A percentile compares a stretch with the other conserved stretches of the same genome.
Evolutionary conservation across 2,329 filamentous ascomycete species (phyloP).

Genomic region (Hymenoscyphus albidus): DNA sequence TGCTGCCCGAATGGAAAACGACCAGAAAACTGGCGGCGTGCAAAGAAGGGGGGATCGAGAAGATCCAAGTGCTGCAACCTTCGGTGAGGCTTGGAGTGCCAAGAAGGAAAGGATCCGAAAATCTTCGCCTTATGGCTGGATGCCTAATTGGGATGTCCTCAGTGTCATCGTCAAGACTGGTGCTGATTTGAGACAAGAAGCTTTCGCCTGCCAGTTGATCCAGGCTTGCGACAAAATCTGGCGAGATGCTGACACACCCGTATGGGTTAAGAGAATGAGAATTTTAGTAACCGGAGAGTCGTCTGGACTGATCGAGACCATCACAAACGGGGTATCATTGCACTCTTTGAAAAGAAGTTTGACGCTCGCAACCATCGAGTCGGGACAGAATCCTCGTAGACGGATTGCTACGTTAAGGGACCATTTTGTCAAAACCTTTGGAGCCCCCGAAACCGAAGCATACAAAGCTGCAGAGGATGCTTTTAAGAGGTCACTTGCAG

Average conservation of each 20-base stretch:
- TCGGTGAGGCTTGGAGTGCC: constrained; percentile 80
- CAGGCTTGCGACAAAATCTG: constrained; percentile 78
- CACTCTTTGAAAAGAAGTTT: constrained; percentile 80
- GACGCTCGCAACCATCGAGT: constrained; percentile 69
- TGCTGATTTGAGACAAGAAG: constrained; percentile 77
- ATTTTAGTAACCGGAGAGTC: constrained; percentile 83
- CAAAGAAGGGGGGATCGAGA: constrained; percentile 78
- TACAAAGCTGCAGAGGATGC: constrained; percentile 71
- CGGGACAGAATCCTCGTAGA: constrained; percentile 67
- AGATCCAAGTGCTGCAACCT: constrained; percentile 80
- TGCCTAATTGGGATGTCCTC: constrained; percentile 85
- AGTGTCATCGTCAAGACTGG: constrained; percentile 88
- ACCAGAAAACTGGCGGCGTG: constrained; percentile 80
- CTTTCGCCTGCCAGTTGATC: constrained; percentile 83
- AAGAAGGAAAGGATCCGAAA: constrained; percentile 82
- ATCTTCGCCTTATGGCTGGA: constrained; percentile 80
- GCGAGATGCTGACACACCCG: constrained; percentile 67
- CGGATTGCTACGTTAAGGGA: constrained; percentile 77
- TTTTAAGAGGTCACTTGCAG: constrained; percentile 77
- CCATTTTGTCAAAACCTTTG: constrained; percentile 79
- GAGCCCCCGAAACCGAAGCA: constrained; percentile 62
- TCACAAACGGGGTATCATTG: constrained; percentile 82
- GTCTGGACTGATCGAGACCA: constrained; percentile 80
- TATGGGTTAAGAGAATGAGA: constrained; percentile 88
- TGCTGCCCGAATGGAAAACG: constrained; percentile 82